phyloP scores from a whole-genome alignment of 495 filamentous ascomycete genomes.

The Pseudomonodictys pantanalensis region DNA sequence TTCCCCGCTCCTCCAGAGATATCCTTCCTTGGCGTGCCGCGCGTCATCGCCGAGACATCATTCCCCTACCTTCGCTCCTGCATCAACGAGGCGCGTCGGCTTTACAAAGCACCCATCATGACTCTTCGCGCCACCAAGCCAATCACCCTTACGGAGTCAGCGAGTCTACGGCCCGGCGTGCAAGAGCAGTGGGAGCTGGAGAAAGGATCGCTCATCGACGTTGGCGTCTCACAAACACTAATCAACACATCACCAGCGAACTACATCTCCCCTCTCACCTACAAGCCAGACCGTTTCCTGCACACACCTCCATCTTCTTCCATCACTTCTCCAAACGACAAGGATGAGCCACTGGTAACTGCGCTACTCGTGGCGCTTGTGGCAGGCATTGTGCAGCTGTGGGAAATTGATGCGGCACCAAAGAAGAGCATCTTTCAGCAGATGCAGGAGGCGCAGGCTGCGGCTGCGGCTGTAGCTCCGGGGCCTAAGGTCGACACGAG shows the following conservation, averaged over 20 bases:
- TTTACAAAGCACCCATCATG: slow-evolving; percentile 10
- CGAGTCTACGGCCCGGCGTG: neutral
- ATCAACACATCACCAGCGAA: slow-evolving; percentile 25
- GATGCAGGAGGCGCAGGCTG: slow-evolving; percentile 24
- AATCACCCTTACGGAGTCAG: slow-evolving; percentile 6
- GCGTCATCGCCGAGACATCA: slow-evolving; percentile 37
- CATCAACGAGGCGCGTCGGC: slow-evolving; percentile 20
- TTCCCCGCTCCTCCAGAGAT: slow-evolving; percentile 49
- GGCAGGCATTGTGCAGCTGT: slow-evolving; percentile 20
- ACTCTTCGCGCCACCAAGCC: slow-evolving; percentile 4
- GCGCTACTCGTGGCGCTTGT: slow-evolving; percentile 14
- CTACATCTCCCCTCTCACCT: slow-evolving; percentile 7
- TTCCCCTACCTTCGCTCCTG: slow-evolving; percentile 42
- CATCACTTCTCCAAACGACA: neutral
- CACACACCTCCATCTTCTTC: neutral
- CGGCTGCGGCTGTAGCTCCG: slow-evolving; percentile 31
- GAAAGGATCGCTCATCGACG: slow-evolving; percentile 17
- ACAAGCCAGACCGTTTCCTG: slow-evolving; percentile 23
- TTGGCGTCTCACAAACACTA: slow-evolving; percentile 17
- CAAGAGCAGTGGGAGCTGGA: slow-evolving; percentile 11
- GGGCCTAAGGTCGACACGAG: too few species aligned
- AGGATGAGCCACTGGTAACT: neutral
- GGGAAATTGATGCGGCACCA: slow-evolving; percentile 23
- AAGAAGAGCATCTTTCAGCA: slow-evolving; percentile 24
- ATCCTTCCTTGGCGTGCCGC: neutral